Conservation (phyloP, 129 eudicot species). For the Escallonia herrerae region DNA sequence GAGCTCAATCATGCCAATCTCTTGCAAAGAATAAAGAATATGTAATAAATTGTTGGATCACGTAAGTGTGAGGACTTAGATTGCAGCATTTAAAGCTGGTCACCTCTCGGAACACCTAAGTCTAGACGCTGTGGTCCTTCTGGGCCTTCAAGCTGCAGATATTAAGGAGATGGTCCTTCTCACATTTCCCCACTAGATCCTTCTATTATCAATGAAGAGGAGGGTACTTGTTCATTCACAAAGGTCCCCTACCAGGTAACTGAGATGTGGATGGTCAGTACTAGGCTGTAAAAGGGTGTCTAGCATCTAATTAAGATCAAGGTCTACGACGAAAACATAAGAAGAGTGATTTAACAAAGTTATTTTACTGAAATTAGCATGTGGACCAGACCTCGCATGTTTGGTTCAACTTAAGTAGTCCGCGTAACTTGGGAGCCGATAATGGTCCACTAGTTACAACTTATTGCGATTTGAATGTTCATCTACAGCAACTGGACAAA, state of each 20-base stretch:
- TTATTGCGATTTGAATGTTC: too few species aligned
- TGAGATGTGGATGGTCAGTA: slow-evolving; percentile 21
- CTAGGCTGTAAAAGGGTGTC: slow-evolving; percentile 1
- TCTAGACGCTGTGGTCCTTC: slow-evolving; percentile 23
- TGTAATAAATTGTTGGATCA: background rate
- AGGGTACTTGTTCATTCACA: slow-evolving; percentile 7
- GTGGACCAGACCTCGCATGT: too few species aligned
- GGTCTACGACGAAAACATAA: too few species aligned
- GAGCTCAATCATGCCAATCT: slow-evolving; percentile 9
- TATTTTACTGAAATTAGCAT: too few species aligned
- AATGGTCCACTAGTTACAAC: too few species aligned
- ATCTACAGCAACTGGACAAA: too few species aligned
- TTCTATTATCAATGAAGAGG: slow-evolving; percentile 15
- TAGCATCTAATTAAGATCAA: too few species aligned
- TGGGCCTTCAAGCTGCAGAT: background rate
- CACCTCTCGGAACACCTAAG: background rate
- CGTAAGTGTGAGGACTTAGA: background rate
- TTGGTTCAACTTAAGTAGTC: too few species aligned
- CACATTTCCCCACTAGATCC: slow-evolving; percentile 13
- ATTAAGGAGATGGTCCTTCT: slow-evolving; percentile 38
- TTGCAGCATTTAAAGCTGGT: slow-evolving; percentile 11
- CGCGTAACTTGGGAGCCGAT: too few species aligned
- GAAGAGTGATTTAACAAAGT: too few species aligned
- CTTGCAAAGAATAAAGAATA: background rate
- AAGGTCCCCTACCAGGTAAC: slow-evolving; percentile 28